Conservation (phyloP, 2,329 filamentous ascomycete genomes). For the Pyrenochaeta sp. region DNA sequence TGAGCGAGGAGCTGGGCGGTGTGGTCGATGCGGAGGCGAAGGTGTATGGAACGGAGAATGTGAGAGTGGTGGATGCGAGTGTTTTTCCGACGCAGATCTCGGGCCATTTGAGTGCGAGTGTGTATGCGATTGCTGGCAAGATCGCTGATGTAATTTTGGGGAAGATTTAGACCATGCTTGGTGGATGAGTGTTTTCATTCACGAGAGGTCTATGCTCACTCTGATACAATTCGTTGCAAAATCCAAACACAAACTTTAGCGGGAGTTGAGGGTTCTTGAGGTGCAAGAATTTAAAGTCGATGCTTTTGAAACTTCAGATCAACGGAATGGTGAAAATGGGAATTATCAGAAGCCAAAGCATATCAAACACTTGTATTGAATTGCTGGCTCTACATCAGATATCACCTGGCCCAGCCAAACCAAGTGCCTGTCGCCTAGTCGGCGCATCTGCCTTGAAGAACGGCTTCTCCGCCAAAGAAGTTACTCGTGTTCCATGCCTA, state of each 20-base stretch:
- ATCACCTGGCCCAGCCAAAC: slow-evolving; percentile 67
- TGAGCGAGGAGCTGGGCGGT: slow-evolving; percentile 38
- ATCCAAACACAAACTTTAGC: no score
- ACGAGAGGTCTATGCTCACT: no score
- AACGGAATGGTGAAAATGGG: no score
- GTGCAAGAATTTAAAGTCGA: no score
- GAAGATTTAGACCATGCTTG: no score
- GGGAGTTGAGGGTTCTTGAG: no score
- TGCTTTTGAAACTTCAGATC: no score
- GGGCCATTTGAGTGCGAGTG: slow-evolving; percentile 45
- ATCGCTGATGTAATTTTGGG: slow-evolving; percentile 34
- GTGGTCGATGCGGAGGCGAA: slow-evolving; percentile 42
- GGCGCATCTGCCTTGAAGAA: slow-evolving; percentile 71
- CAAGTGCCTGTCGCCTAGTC: slow-evolving; percentile 70
- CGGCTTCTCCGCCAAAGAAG: slow-evolving; percentile 73
- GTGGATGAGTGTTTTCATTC: no score
- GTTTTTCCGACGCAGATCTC: slow-evolving; percentile 43
- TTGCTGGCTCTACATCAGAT: no score
- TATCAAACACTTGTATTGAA: no score
- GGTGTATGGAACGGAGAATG: slow-evolving; percentile 44
- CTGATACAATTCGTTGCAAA: no score
- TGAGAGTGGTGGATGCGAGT: slow-evolving; percentile 50
- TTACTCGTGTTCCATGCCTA: slow-evolving; percentile 75
- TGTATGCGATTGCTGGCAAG: slow-evolving; percentile 49
- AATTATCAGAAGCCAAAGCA: no score